Percentiles rank a stretch among this genome's conserved stretches.
These are phyloP conservation scores for Mycena metata DNA, from an alignment of 768 basidiomycete genomes.

Conservation along the genomic window DNA sequence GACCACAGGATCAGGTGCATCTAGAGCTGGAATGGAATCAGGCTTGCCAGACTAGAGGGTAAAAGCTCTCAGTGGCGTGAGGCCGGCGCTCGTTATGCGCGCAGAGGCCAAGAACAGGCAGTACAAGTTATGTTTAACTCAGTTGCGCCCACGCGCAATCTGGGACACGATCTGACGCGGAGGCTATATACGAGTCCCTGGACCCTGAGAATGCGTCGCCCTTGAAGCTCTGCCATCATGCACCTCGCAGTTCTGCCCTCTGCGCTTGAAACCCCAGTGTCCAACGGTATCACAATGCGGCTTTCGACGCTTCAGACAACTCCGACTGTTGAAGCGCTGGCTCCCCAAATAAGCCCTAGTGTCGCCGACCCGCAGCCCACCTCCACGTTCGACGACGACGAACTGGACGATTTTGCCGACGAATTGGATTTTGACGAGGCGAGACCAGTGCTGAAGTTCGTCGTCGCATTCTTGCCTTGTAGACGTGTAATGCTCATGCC, in stretches of 20 bases:
- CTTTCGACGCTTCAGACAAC: slow-evolving; percentile 1
- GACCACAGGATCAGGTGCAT: neutral
- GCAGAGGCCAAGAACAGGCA: slow-evolving; percentile 3
- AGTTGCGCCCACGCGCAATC: neutral
- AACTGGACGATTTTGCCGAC: neutral
- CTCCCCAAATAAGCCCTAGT: neutral
- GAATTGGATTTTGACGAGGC: slow-evolving; percentile 4
- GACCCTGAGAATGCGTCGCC: slow-evolving; percentile 1
- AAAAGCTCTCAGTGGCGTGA: neutral
- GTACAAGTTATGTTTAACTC: slow-evolving; percentile 2
- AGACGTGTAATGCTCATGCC: slow-evolving; percentile 5
- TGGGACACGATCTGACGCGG: slow-evolving; percentile 7
- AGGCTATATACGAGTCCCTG: slow-evolving; percentile 5
- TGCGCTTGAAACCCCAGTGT: neutral
- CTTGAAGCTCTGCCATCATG: neutral
- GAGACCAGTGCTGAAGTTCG: slow-evolving; percentile 1
- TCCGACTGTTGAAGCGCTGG: neutral
- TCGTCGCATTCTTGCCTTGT: slow-evolving; percentile 4
- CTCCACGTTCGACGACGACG: slow-evolving; percentile 1
- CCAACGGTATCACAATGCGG: slow-evolving; percentile 2
- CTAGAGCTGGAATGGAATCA: slow-evolving; percentile 5
- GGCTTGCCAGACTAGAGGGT: neutral
- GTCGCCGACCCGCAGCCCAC: slow-evolving; percentile 1
- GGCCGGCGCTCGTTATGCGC: too few relatives aligned
- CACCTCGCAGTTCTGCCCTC: neutral